Percentiles rank a stretch among this genome's conserved stretches.
Conservation (phyloP, 2,329 filamentous ascomycete species). For the Sclerotinia sclerotiorum region DNA sequence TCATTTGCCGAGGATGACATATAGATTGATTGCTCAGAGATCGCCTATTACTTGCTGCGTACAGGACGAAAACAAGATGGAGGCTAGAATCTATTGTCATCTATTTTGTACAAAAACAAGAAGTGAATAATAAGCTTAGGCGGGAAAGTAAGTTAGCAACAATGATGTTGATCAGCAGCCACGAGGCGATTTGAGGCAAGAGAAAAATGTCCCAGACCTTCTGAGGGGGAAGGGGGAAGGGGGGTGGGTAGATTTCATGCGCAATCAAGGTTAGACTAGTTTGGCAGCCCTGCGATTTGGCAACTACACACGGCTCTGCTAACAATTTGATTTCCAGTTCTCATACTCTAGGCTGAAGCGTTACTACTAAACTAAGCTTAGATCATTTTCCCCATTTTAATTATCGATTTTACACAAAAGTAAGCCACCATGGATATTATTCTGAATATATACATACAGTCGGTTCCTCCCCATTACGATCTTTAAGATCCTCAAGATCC, state of each 20-base stretch:
- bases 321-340: background rate
- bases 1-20: background rate
- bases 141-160: background rate
- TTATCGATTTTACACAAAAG: background rate
- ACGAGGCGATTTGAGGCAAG: conserved; percentile 16
- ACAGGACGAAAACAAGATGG: background rate
- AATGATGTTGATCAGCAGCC: conserved; percentile 4
- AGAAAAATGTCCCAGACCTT: conserved; percentile 12
- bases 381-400: background rate
- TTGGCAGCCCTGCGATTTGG: conserved; percentile 4
- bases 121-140: background rate
- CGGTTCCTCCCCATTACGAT: background rate
- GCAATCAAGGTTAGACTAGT: background rate
- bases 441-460: conserved; percentile 13
- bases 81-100: background rate
- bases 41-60: background rate
- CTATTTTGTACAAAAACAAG: background rate
- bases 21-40: background rate
- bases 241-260: background rate
- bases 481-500: conserved; percentile 1
- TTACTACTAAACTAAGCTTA: background rate
- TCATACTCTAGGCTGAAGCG: background rate
- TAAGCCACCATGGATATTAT: background rate
- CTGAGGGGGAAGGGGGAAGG: background rate
- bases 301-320: background rate